phyloP scores from a whole-genome alignment of 805 yeast species.

The Cyberlindnera amylophila region DNA sequence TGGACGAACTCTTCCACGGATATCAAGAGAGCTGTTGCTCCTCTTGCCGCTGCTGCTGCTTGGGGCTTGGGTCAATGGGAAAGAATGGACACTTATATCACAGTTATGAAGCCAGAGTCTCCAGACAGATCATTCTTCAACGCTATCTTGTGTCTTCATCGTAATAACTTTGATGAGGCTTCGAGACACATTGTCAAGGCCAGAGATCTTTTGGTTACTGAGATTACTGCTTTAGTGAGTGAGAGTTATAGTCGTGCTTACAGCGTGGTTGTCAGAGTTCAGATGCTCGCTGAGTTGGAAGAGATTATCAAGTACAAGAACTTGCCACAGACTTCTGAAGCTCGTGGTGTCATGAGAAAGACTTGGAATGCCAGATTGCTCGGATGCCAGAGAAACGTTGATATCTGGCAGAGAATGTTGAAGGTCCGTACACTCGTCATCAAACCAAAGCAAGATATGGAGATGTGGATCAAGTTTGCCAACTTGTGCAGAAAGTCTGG shows the following conservation, averaged over 20 bases:
- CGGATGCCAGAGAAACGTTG: slow-evolving; percentile 96
- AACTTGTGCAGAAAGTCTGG: slow-evolving; percentile 94
- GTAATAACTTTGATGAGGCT: slow-evolving; percentile 83
- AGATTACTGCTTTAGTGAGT: slow-evolving; percentile 88
- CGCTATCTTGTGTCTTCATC: slow-evolving; percentile 81
- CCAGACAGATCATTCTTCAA: slow-evolving; percentile 95
- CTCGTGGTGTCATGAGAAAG: slow-evolving; percentile 70
- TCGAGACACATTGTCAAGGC: slow-evolving; percentile 75
- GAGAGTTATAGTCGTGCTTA: slow-evolving; percentile 97
- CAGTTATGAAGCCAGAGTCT: slow-evolving; percentile 85
- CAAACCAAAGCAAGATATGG: slow-evolving; percentile 94
- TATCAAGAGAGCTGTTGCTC: slow-evolving; percentile 80
- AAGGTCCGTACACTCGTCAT: slow-evolving; percentile 91
- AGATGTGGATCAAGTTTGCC: slow-evolving; percentile 97
- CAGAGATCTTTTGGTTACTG: slow-evolving; percentile 85
- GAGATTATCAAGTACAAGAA: slow-evolving; percentile 89
- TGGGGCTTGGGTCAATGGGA: slow-evolving; percentile 99
- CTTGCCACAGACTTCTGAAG: slow-evolving; percentile 78
- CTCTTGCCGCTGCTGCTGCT: slow-evolving; percentile 97
- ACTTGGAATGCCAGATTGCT: slow-evolving; percentile 92
- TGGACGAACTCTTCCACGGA: slow-evolving; percentile 78
- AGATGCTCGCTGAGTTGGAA: slow-evolving; percentile 94
- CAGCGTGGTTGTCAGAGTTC: slow-evolving; percentile 93
- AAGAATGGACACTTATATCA: slow-evolving; percentile 84
- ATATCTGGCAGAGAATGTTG: slow-evolving; percentile 96